Evolutionary conservation across 495 filamentous ascomycete species (phyloP).

Genomic region (Hyaloscypha hepaticicola): DNA sequence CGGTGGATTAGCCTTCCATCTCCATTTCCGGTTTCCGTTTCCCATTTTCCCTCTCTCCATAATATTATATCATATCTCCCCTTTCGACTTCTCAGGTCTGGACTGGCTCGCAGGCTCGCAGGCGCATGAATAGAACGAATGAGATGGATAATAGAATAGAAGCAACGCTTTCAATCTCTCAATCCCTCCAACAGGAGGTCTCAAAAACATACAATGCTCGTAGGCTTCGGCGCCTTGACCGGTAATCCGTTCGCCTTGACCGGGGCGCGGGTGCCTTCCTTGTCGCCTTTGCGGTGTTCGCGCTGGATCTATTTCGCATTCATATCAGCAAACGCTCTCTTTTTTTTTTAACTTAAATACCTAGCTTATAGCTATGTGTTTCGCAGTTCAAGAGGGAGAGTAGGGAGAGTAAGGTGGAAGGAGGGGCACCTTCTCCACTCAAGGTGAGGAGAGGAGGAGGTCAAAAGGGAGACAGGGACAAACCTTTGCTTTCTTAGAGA

Average conservation of each 20-base stretch:
- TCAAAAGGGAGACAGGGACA: neutral
- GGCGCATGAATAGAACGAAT: no score
- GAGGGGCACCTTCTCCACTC: neutral
- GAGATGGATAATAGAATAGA: conserved; percentile 2
- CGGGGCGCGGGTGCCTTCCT: conserved; percentile 39
- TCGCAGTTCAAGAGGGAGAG: no score
- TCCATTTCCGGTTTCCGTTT: neutral
- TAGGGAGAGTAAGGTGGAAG: neutral
- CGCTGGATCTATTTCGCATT: conserved; percentile 31
- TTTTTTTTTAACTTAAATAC: no score
- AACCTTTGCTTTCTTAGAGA: conserved; percentile 35
- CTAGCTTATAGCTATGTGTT: no score
- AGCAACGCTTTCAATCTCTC: neutral
- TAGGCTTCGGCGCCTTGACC: conserved; percentile 41
- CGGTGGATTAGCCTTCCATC: neutral
- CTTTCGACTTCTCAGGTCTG: no score
- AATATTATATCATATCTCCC: no score
- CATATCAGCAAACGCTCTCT: conserved; percentile 14
- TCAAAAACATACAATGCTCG: conserved; percentile 34
- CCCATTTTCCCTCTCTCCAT: neutral
- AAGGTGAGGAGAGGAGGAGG: neutral
- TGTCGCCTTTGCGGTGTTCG: conserved; percentile 44
- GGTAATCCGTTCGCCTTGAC: conserved; percentile 42
- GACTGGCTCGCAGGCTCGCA: no score
- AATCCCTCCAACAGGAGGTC: neutral